These are phyloP conservation scores for Amanita muscaria DNA, from an alignment of 768 basidiomycete genomes.

Conservation along the genomic window DNA sequence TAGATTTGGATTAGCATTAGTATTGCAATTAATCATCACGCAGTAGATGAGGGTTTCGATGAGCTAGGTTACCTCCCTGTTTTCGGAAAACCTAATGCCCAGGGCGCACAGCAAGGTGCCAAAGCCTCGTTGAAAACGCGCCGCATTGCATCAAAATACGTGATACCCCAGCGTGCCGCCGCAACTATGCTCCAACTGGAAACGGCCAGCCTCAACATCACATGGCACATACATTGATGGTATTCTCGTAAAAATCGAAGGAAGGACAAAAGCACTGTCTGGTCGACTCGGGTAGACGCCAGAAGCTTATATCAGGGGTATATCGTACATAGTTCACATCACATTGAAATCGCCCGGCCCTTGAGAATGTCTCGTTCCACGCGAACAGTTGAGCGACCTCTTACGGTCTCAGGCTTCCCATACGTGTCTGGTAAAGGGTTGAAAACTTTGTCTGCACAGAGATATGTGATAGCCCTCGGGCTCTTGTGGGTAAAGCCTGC, in stretches of 20 bases:
- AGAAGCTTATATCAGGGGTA: constrained; percentile 2
- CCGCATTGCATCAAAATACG: neutral
- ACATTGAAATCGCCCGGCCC: constrained; percentile 82
- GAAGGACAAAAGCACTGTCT: no score
- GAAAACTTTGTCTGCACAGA: constrained; percentile 67
- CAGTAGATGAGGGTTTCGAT: no score
- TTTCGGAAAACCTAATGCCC: no score
- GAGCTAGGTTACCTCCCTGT: no score
- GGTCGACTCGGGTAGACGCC: neutral
- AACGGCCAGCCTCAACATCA: no score
- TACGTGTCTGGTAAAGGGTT: constrained; percentile 45
- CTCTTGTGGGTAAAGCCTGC: constrained; percentile 89
- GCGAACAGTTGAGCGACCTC: constrained; percentile 60
- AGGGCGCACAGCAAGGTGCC: neutral
- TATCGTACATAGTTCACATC: constrained; percentile 24
- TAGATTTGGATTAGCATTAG: no score
- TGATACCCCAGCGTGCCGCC: neutral
- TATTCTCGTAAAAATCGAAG: no score
- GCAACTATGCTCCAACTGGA: neutral
- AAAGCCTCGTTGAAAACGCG: constrained; percentile 7
- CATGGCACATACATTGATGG: no score
- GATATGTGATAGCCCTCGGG: constrained; percentile 70
- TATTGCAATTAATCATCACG: no score
- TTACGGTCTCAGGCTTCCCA: constrained; percentile 38
- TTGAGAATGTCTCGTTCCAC: constrained; percentile 53